These are phyloP conservation scores for Paxillus ammoniavirescens DNA, from an alignment of 768 basidiomycete genomes.

Conservation along the genomic window DNA sequence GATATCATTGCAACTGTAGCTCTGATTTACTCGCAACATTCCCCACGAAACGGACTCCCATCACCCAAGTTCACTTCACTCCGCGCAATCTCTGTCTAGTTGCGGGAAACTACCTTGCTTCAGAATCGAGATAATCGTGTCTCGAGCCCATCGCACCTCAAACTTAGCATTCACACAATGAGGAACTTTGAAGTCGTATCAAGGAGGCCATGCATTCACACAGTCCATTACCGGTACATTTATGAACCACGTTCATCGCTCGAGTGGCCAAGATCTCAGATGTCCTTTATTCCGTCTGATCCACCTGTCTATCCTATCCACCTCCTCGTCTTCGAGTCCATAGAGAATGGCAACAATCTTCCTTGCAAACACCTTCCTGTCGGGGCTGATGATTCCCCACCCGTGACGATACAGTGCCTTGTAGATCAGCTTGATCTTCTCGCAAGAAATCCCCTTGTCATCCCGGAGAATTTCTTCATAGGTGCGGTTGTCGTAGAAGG, in stretches of 20 bases:
- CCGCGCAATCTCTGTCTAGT: conserved; percentile 91
- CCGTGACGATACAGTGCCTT: background rate
- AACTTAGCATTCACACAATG: background rate
- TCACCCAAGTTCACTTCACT: conserved; percentile 91
- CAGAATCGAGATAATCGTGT: conserved; percentile 47
- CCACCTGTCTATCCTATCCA: conserved; percentile 8
- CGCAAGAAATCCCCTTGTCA: background rate
- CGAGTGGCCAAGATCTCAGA: conserved; percentile 2
- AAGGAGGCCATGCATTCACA: background rate
- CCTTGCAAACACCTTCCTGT: conserved; percentile 2
- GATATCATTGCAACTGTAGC: conserved; percentile 39
- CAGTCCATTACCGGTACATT: background rate
- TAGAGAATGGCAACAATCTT: conserved; percentile 4
- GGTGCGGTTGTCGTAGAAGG: conserved; percentile 1
- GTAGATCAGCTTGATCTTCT: conserved; percentile 8
- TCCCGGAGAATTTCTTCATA: conserved; percentile 2
- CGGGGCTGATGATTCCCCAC: conserved; percentile 3
- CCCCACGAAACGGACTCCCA: conserved; percentile 93
- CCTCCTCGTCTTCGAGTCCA: background rate
- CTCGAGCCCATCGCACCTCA: background rate
- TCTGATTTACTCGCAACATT: conserved; percentile 86
- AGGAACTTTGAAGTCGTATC: background rate
- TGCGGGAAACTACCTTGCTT: conserved; percentile 69
- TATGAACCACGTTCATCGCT: background rate
- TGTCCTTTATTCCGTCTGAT: conserved; percentile 1